A percentile compares a stretch with the other conserved stretches of the same genome.
These are phyloP conservation scores for Wilcoxina mikolae DNA, from an alignment of 495 filamentous ascomycete species.

Conservation along the genomic window DNA sequence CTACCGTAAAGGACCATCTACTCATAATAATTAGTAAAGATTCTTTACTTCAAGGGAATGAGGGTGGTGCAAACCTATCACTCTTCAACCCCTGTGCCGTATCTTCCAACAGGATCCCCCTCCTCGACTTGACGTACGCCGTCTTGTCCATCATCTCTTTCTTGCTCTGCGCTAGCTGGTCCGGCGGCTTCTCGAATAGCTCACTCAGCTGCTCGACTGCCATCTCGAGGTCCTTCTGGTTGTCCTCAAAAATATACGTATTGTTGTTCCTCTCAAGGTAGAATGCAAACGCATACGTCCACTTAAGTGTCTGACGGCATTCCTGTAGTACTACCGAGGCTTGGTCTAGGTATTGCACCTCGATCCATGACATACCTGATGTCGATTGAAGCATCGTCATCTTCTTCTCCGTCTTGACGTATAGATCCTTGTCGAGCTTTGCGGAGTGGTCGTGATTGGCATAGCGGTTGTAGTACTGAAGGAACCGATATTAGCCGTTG, in stretches of 20 bases:
- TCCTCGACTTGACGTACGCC: constrained; percentile 80
- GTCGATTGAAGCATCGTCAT: constrained; percentile 88
- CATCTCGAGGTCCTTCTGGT: constrained; percentile 94
- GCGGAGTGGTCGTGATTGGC: constrained; percentile 98
- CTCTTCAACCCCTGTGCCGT: constrained; percentile 80
- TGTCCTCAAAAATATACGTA: constrained; percentile 95
- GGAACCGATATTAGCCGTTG: not conserved
- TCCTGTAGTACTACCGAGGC: constrained; percentile 89
- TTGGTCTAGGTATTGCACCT: constrained; percentile 87
- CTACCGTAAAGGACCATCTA: constrained; percentile 28
- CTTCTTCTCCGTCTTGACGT: constrained; percentile 93
- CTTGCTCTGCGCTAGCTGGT: constrained; percentile 70
- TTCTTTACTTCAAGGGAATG: not conserved
- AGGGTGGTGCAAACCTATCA: constrained; percentile 42
- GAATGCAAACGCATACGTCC: constrained; percentile 97
- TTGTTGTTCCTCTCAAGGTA: constrained; percentile 90
- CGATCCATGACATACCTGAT: constrained; percentile 96
- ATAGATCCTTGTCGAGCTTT: constrained; percentile 91
- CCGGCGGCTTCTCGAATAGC: constrained; percentile 91
- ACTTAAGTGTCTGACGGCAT: constrained; percentile 92
- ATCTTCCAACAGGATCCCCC: constrained; percentile 76
- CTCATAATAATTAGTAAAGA: constrained; percentile 10
- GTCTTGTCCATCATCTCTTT: constrained; percentile 98
- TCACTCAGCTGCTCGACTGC: constrained; percentile 88
- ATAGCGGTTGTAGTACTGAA: constrained; percentile 94